A percentile compares a stretch with the other conserved stretches of the same genome.
phyloP scores from a whole-genome alignment of 2,329 filamentous ascomycete genomes.

The Annulohypoxylon truncatum region DNA sequence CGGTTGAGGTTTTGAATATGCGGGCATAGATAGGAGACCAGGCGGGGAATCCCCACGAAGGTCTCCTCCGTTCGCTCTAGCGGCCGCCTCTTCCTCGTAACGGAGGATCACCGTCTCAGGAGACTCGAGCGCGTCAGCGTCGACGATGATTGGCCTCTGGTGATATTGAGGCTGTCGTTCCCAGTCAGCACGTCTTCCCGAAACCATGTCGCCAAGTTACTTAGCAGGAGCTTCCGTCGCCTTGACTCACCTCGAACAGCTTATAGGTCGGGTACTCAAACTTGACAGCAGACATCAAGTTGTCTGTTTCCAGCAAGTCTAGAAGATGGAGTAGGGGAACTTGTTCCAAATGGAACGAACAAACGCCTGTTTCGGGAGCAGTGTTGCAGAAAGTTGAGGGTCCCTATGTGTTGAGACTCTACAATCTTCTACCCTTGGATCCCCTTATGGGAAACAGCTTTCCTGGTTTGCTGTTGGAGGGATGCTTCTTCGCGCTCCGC shows the following conservation, averaged over 20 bases:
- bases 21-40: conserved; percentile 79
- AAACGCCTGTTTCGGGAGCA: conserved; percentile 54
- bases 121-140: conserved; percentile 66
- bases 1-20: conserved; percentile 80
- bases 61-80: conserved; percentile 64
- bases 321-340: conserved; percentile 47
- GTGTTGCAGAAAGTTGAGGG: conserved; percentile 45
- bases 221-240: neutral
- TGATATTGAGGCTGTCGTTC: conserved; percentile 62
- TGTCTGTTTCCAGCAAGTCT: conserved; percentile 47
- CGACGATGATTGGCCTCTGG: conserved; percentile 67
- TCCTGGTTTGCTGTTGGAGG: conserved; percentile 27
- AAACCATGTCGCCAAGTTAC: conserved; percentile 5
- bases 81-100: conserved; percentile 67
- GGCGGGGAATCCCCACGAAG: conserved; percentile 67
- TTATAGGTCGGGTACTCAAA: conserved; percentile 67
- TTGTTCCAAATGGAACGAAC: conserved; percentile 49
- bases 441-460: conserved; percentile 1
- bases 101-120: conserved; percentile 67
- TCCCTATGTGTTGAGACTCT: conserved; percentile 36
- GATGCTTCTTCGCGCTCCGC: conserved; percentile 33
- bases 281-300: conserved; percentile 70
- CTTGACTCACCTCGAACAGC: conserved; percentile 69
- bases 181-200: conserved; percentile 35
- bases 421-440: neutral